Base-by-base conservation (phyloP, 1,284 basidiomycete genomes). In the Ustilago sp. region DNA sequence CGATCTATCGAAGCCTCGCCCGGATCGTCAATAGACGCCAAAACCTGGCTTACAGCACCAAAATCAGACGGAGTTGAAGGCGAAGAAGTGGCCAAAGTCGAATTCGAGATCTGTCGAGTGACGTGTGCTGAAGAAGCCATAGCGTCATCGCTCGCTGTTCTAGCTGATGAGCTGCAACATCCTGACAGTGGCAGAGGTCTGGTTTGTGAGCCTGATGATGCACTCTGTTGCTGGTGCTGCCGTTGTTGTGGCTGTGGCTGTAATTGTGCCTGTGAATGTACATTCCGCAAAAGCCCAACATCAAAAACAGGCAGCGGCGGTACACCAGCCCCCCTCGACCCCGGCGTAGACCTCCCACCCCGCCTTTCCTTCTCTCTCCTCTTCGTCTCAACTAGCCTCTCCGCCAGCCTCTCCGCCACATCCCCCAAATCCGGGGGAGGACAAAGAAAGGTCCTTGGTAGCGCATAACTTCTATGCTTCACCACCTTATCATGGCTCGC, bases 391-490 rank as follows among this genome's bases (percentile, higher is more conserved):
- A 45, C 43, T 19, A 11, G 15, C 13, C 39, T 17, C 39, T 41
- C 55, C 9, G 69, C 60, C n/a, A 45, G 61, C 5, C 63, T 32
- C 15, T 52, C 43, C 3, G 47, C 39, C 8, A 63, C 45, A 38
- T 72, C 69, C 17, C 5, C 43, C 23, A 69, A 57, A 38, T 75
- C 56, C 9, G 63, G 68, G 2, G 41, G 36, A 13, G 71, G 68
- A 36, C 63, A 43, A 3, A 28, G 17, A 45, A 81, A 74, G 0
- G 65, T 67, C 34, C 69, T 79, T 4, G 80, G 78, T 19, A 80
- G 31, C 2, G 67, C 57, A 39, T 59, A 68, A 23, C 54, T 64
- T 9, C 71, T 63, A 51, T 68, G 60, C 38, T 67, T 74, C 34
- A 63, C 45, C 41, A 77, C 63, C 23, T 59, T 63, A 15, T 70